These are phyloP conservation scores for Acer saccharum DNA, from an alignment of 345 rosid genomes.

Conservation along the genomic window DNA sequence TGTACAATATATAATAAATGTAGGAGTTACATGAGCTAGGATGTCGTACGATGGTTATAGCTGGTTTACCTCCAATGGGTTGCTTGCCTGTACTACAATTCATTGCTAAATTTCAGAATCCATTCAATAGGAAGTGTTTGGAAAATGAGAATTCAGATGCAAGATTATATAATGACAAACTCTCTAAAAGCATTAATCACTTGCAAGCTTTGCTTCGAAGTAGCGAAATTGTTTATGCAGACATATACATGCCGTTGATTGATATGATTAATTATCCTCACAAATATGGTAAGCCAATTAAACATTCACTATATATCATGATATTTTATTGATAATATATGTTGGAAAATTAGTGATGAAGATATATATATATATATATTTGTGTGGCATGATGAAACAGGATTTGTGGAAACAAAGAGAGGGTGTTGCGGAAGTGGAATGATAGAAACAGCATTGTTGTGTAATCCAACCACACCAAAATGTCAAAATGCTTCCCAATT, in stretches of 20 bases:
- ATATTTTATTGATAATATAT: too few relatives aligned
- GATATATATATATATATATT: too few relatives aligned
- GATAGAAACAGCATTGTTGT: slow-evolving; percentile 37
- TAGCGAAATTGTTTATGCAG: slow-evolving; percentile 26
- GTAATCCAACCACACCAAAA: slow-evolving; percentile 29
- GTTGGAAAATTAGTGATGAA: too few relatives aligned
- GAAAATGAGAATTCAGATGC: slow-evolving; percentile 54
- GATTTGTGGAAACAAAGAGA: slow-evolving; percentile 40
- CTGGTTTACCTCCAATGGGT: slow-evolving; percentile 69
- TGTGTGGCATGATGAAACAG: slow-evolving; percentile 20
- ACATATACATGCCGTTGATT: too few relatives aligned
- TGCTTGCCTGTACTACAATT: slow-evolving; percentile 60
- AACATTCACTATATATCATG: neutral
- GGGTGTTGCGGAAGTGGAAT: slow-evolving; percentile 60
- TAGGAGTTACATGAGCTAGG: slow-evolving; percentile 58
- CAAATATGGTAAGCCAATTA: slow-evolving; percentile 45
- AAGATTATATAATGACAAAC: slow-evolving; percentile 45
- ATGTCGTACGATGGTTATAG: slow-evolving; percentile 45
- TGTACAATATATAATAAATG: neutral
- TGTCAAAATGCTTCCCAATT: slow-evolving; percentile 38
- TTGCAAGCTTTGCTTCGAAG: slow-evolving; percentile 39
- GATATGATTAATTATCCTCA: slow-evolving; percentile 33
- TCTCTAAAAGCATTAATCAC: slow-evolving; percentile 30
- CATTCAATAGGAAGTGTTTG: slow-evolving; percentile 32
- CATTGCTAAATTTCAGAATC: slow-evolving; percentile 25